These are phyloP conservation scores for Sugiyamaella marilandica DNA, from an alignment of 805 yeast genomes.

Conservation along the genomic window DNA sequence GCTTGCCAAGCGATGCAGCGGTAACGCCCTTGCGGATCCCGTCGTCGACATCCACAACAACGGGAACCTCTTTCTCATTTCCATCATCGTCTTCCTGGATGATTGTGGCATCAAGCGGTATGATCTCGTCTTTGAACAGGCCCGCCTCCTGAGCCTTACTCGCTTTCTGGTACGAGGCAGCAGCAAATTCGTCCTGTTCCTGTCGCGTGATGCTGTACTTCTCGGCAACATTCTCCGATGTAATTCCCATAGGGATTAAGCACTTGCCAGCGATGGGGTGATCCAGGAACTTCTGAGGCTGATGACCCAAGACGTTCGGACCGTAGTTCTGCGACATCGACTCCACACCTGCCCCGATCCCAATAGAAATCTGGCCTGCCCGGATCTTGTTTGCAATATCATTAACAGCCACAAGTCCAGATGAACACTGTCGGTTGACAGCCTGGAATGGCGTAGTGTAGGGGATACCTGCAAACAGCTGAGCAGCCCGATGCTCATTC, in stretches of 20 bases:
- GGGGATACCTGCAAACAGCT: constrained; percentile 87
- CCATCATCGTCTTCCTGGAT: constrained; percentile 57
- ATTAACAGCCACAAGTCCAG: constrained; percentile 86
- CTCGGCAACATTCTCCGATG: constrained; percentile 84
- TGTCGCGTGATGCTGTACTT: constrained; percentile 59
- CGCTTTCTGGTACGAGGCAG: constrained; percentile 80
- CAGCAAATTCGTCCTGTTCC: constrained; percentile 86
- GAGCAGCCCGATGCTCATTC: constrained; percentile 89
- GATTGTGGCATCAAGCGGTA: constrained; percentile 66
- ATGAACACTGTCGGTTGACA: constrained; percentile 90
- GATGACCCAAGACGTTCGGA: constrained; percentile 63
- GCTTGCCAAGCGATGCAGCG: constrained; percentile 62
- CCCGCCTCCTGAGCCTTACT: constrained; percentile 66
- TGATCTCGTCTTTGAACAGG: constrained; percentile 79
- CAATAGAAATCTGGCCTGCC: constrained; percentile 84
- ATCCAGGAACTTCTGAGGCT: constrained; percentile 46
- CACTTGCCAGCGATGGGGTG: constrained; percentile 58
- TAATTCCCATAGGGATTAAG: constrained; percentile 92
- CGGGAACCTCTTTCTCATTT: constrained; percentile 52
- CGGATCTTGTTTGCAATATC: constrained; percentile 85
- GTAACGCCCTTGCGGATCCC: constrained; percentile 90
- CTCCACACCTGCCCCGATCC: constrained; percentile 90
- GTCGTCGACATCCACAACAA: constrained; percentile 64
- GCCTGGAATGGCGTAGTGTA: constrained; percentile 72
- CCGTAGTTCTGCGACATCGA: constrained; percentile 90